A percentile compares a stretch with the other conserved stretches of the same genome.
Evolutionary conservation across 208 protist species (phyloP).

Genomic region (Acanthamoeba healyi): DNA sequence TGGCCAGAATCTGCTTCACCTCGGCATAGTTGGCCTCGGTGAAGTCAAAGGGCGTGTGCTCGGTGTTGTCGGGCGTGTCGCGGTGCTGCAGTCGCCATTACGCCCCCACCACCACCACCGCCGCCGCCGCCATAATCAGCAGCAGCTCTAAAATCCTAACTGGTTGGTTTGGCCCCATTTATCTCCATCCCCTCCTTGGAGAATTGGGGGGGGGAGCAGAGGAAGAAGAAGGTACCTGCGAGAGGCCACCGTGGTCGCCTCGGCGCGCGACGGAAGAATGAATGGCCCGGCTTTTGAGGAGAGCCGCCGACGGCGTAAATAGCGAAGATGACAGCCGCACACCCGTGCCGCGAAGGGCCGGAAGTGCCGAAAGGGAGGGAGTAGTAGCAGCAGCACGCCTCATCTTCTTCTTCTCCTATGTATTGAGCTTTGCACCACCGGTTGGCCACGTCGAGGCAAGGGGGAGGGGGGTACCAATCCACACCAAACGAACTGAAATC

Average conservation of each 20-base stretch:
- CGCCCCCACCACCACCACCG: neutral
- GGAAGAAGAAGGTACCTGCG: neutral
- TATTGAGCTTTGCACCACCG: too few relatives aligned
- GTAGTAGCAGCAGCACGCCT: neutral
- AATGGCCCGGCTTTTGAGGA: neutral
- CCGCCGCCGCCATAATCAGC: too few relatives aligned
- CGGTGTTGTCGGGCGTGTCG: constrained; percentile 89
- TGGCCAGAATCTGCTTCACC: constrained; percentile 85
- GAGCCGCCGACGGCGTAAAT: neutral
- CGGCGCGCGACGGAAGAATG: neutral
- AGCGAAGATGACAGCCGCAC: neutral
- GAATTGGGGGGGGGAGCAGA: neutral
- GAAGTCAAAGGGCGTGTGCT: constrained; percentile 88
- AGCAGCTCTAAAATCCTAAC: too few relatives aligned
- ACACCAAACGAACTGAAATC: neutral
- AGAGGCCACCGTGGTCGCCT: constrained; percentile 7
- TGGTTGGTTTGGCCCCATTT: too few relatives aligned
- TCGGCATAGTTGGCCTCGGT: constrained; percentile 87
- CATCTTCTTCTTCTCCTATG: neutral
- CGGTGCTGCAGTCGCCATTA: constrained; percentile 82
- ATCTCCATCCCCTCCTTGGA: too few relatives aligned
- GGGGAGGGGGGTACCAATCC: too few relatives aligned
- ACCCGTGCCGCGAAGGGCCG: neutral
- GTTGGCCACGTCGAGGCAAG: too few relatives aligned
- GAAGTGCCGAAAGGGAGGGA: neutral